Evolutionary conservation across 805 yeast species (phyloP).

Genomic region (Candida andamanensis): DNA sequence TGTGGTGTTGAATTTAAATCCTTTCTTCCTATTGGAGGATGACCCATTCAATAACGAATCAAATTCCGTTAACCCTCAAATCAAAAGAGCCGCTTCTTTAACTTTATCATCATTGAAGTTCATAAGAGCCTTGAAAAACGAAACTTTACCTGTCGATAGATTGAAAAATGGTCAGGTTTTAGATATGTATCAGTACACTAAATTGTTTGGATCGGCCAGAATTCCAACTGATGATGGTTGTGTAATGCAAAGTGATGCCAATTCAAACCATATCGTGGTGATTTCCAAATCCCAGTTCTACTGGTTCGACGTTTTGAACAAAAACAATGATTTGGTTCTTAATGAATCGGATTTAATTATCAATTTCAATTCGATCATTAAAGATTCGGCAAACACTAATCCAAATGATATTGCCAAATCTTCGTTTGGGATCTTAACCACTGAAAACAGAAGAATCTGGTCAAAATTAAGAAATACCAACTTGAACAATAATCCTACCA

Average conservation of each 20-base stretch:
- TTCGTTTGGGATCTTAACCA: constrained; percentile 84
- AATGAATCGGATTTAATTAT: constrained; percentile 69
- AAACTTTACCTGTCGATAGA: constrained; percentile 67
- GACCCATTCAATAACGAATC: constrained; percentile 72
- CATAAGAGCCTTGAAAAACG: constrained; percentile 70
- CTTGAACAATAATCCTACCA: constrained; percentile 43
- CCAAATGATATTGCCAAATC: constrained; percentile 61
- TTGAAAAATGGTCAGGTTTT: constrained; percentile 58
- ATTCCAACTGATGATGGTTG: constrained; percentile 80
- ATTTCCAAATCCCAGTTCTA: constrained; percentile 83
- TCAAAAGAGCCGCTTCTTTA: constrained; percentile 75
- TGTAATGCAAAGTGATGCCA: constrained; percentile 72
- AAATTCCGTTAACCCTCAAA: constrained; percentile 47
- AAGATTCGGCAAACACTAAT: constrained; percentile 58
- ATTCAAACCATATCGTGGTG: constrained; percentile 77
- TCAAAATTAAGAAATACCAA: constrained; percentile 60
- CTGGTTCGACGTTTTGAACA: constrained; percentile 90
- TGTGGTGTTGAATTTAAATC: constrained; percentile 87
- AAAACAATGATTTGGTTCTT: constrained; percentile 62
- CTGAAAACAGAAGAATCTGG: constrained; percentile 88
- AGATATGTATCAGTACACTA: constrained; percentile 89
- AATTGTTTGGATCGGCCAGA: constrained; percentile 82
- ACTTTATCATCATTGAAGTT: constrained; percentile 75
- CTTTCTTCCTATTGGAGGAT: constrained; percentile 84
- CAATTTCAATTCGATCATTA: constrained; percentile 70